Base-by-base conservation (phyloP, 2,329 filamentous ascomycete species). In the Scytalidium lignicola region DNA sequence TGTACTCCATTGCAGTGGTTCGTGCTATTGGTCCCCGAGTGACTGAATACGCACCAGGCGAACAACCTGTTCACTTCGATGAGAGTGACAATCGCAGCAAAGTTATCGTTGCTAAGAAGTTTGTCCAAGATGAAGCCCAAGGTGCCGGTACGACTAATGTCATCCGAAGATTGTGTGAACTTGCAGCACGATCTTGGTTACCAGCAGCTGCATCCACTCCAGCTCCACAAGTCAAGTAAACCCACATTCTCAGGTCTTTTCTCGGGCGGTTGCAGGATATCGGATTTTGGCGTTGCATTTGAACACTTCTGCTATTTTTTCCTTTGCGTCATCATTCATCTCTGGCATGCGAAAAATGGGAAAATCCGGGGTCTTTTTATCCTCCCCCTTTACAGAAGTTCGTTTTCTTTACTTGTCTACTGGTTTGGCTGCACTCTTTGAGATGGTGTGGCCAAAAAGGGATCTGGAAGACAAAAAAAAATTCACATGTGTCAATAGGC, bases 1-100 rank as follows among this genome's bases (percentile, higher is more conserved):
- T 96, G 49, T 96, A 96, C 68, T 93, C 88, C 0, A 85, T 96
- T 56, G 88, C 88, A 8, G 81, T 95, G 48, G 83, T 87, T 15
- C 83, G 90, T 21, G 82, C 91, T 54, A 75, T 90, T 44, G 83
- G 86, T 42, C 82, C 83, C 26, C 79, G 82, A 42, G 82, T 78
- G 61, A 78, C 78, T 13, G 72, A 81, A 10, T 78, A 76, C 55
- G 79, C 79, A 26, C 78, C 78, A 54, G 77, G 71, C 51, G 73
- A 76, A 20, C 70, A 78, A 7, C 76, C 79, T 1, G 74, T 78
- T 43, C 80, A 82, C 50, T 71, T 82, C 4, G 83, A 85, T 60
- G 85, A 88, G 66, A 78, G 74, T 41, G 83, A 87, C 44, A 75
- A 82, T 1, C 80, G 81, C 53, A 83, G 79, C 61, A 83, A 83